Percentiles rank a stretch among this genome's conserved stretches.
Conservation (phyloP, 2,329 filamentous ascomycete species). For the Parascedosporium putredinis region DNA sequence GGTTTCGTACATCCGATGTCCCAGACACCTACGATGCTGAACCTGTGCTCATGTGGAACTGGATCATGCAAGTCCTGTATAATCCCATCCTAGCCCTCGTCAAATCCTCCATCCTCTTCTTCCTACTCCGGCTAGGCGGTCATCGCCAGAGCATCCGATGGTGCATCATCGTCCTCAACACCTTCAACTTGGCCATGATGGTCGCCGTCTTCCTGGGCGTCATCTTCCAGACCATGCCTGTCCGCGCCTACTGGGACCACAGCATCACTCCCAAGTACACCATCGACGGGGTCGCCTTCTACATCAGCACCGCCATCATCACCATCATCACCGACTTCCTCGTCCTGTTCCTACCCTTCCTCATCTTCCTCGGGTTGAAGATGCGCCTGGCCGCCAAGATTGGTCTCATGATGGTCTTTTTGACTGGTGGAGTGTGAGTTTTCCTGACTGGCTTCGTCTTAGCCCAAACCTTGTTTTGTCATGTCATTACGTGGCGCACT, state of each 20-base stretch:
- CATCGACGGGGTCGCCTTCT: not conserved
- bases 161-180: conserved; percentile 13
- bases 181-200: conserved; percentile 1
- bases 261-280: not conserved
- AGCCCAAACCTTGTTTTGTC: not conserved
- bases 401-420: conserved; percentile 27
- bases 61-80: conserved; percentile 4
- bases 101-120: conserved; percentile 8
- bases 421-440: conserved; percentile 25
- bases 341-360: conserved; percentile 9
- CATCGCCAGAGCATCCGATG: conserved; percentile 22
- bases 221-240: conserved; percentile 3
- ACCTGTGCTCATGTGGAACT: conserved; percentile 2
- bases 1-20: not conserved
- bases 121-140: conserved; percentile 24
- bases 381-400: conserved; percentile 26
- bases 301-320: conserved; percentile 4
- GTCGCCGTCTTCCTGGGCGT: conserved; percentile 6
- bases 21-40: not conserved
- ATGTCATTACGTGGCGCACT: no score
- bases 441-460: not conserved
- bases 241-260: conserved; percentile 4
- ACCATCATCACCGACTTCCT: conserved; percentile 18
- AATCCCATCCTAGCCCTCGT: conserved; percentile 8
- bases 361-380: conserved; percentile 27